These are phyloP conservation scores for Linanthus parryae DNA, from an alignment of 148 eudicot species.

Conservation along the genomic window DNA sequence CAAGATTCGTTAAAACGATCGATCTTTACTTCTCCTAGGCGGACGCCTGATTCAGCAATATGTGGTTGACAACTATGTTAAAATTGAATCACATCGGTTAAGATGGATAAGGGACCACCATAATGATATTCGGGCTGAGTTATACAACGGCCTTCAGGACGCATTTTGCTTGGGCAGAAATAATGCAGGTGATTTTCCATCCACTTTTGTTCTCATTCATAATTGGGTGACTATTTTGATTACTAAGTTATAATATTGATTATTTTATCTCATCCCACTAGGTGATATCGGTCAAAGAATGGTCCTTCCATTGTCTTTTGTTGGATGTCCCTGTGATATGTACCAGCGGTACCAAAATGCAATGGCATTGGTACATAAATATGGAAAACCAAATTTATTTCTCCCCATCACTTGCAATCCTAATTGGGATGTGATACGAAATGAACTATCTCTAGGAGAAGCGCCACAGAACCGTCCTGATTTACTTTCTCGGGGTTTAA, in stretches of 20 bases:
- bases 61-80: constrained; percentile 3
- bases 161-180: too few relatives aligned
- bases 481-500: not conserved
- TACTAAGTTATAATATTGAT: too few relatives aligned
- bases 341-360: constrained; percentile 2
- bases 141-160: not conserved
- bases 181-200: too few relatives aligned
- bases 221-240: too few relatives aligned
- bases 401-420: not conserved
- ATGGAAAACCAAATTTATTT: not conserved
- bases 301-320: not conserved
- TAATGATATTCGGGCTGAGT: not conserved
- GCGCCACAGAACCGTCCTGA: not conserved
- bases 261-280: too few relatives aligned
- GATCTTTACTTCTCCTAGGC: not conserved
- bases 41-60: not conserved
- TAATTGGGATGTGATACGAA: not conserved
- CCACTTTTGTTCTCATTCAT: too few relatives aligned
- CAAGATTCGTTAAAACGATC: not conserved
- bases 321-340: not conserved
- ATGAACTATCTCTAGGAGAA: not conserved
- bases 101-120: not conserved
- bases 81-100: not conserved
- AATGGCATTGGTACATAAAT: constrained; percentile 1
- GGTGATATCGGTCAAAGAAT: not conserved